Evolutionary conservation across 495 filamentous ascomycete genomes (phyloP).

Genomic region (Tetracladium setigerum): DNA sequence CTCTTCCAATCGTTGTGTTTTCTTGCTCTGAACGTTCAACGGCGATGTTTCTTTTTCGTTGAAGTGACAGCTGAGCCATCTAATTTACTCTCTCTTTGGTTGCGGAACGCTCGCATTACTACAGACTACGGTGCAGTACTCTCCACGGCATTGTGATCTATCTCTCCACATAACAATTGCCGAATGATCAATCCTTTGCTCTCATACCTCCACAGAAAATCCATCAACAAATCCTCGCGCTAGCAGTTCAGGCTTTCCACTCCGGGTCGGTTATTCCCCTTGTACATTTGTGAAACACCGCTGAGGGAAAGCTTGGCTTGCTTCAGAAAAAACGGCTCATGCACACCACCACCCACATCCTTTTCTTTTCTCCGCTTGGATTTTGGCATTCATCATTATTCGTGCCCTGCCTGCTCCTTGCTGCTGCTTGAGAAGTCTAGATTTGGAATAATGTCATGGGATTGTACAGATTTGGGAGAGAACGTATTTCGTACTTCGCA

Average conservation of each 20-base stretch:
- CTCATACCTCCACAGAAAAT: slow-evolving; percentile 1
- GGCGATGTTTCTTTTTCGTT: neutral
- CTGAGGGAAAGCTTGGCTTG: slow-evolving; percentile 18
- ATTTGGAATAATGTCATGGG: too few relatives aligned
- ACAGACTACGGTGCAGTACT: too few relatives aligned
- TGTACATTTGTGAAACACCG: slow-evolving; percentile 13
- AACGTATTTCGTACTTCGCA: too few relatives aligned
- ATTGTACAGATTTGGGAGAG: too few relatives aligned
- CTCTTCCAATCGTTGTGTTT: neutral
- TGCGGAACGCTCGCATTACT: too few relatives aligned
- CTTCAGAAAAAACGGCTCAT: slow-evolving; percentile 8
- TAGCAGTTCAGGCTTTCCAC: neutral
- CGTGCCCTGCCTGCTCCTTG: too few relatives aligned
- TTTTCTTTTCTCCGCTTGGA: too few relatives aligned
- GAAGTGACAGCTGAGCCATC: neutral
- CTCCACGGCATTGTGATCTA: neutral
- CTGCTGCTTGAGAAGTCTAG: too few relatives aligned
- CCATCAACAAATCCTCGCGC: neutral
- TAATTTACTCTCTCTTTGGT: neutral
- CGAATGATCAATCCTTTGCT: slow-evolving; percentile 7
- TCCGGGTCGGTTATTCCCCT: neutral
- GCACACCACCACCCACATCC: too few relatives aligned
- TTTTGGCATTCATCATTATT: too few relatives aligned
- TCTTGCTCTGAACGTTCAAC: neutral
- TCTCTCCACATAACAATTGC: slow-evolving; percentile 5